Percentiles rank a stretch among this genome's conserved stretches.
These are phyloP conservation scores for Grosmannia serpens DNA, from an alignment of 2,329 filamentous ascomycete genomes.

Conservation along the genomic window DNA sequence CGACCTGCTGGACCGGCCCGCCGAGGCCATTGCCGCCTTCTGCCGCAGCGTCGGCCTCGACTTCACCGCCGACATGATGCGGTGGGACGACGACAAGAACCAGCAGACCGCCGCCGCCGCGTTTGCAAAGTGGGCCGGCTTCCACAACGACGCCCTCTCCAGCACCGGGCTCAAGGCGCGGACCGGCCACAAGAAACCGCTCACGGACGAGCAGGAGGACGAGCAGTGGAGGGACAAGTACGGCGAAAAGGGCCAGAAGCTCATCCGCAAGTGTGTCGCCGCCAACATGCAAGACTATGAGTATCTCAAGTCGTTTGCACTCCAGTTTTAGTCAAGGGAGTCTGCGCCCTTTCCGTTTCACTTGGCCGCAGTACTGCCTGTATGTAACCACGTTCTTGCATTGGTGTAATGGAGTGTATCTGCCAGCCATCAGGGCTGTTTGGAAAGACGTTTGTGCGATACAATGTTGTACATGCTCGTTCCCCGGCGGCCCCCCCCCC, in stretches of 20 bases:
- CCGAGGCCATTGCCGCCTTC: slow-evolving; percentile 63
- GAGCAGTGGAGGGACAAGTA: slow-evolving; percentile 64
- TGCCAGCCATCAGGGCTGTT: neutral
- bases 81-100: slow-evolving; percentile 68
- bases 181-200: slow-evolving; percentile 50
- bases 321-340: slow-evolving; percentile 37
- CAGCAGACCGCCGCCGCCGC: slow-evolving; percentile 56
- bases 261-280: slow-evolving; percentile 60
- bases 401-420: neutral
- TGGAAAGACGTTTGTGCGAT: neutral
- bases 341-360: neutral
- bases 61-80: slow-evolving; percentile 67
- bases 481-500: too few species aligned
- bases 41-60: slow-evolving; percentile 72
- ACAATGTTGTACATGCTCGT: slow-evolving; percentile 1
- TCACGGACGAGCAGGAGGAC: slow-evolving; percentile 55
- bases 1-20: slow-evolving; percentile 78
- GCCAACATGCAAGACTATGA: slow-evolving; percentile 66
- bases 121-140: slow-evolving; percentile 96
- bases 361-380: too few species aligned
- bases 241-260: slow-evolving; percentile 56
- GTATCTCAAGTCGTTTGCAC: slow-evolving; percentile 67
- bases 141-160: slow-evolving; percentile 87
- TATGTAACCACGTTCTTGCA: too few species aligned
- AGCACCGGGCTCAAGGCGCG: slow-evolving; percentile 66